These are phyloP conservation scores for Taphrina sp. DNA, from an alignment of 1,139 yeast species.

Conservation along the genomic window DNA sequence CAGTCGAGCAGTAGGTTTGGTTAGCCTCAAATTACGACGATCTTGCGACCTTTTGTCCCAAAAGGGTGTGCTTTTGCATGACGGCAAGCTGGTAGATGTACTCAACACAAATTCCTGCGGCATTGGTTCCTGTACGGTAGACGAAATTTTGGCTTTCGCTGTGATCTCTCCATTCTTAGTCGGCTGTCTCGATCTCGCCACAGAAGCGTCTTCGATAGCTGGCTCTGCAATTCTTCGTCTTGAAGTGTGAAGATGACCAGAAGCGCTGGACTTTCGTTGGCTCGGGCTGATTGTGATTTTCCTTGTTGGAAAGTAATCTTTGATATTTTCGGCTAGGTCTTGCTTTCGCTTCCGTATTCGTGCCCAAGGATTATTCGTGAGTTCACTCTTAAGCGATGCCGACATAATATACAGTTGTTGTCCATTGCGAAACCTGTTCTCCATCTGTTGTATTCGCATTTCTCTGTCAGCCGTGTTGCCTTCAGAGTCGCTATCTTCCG, in stretches of 20 bases:
- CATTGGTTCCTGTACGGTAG: too few relatives aligned
- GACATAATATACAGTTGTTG: conserved; percentile 16
- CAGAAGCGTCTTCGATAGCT: too few relatives aligned
- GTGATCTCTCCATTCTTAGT: too few relatives aligned
- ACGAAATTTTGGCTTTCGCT: too few relatives aligned
- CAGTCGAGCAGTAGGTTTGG: conserved; percentile 14
- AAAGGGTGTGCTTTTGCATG: conserved; percentile 4
- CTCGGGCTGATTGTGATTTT: background rate
- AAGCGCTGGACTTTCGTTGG: background rate
- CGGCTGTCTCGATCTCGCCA: too few relatives aligned
- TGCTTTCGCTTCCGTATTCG: conserved; percentile 12
- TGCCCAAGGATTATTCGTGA: conserved; percentile 24
- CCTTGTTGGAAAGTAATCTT: background rate
- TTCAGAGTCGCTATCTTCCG: conserved; percentile 16
- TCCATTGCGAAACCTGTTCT: conserved; percentile 3
- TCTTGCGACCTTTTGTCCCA: conserved; percentile 1
- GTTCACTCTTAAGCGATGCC: conserved; percentile 5
- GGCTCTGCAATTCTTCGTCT: too few relatives aligned
- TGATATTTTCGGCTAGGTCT: background rate
- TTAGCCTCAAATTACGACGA: too few relatives aligned
- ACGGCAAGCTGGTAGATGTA: too few relatives aligned
- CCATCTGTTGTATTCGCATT: conserved; percentile 5
- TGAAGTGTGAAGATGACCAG: too few relatives aligned
- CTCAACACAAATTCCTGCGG: too few relatives aligned
- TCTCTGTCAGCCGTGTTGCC: conserved; percentile 2